phyloP scores from a whole-genome alignment of 176 grass and related monocot species.

The Avena eriantha region DNA sequence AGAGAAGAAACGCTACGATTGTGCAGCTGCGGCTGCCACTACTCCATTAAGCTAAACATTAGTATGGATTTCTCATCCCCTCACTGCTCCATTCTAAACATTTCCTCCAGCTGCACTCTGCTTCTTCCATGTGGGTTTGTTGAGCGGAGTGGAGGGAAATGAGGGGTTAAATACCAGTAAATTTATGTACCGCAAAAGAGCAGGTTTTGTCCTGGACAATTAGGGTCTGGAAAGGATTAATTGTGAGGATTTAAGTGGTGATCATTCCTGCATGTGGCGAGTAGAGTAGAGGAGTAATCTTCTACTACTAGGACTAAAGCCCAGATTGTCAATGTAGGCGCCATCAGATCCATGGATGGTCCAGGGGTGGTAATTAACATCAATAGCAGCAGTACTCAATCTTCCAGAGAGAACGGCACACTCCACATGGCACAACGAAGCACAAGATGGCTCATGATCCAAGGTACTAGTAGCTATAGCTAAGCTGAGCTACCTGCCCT shows the following conservation, averaged over 20 bases:
- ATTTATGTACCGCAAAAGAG: constrained; percentile 43
- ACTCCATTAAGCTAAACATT: neutral
- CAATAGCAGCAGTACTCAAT: neutral
- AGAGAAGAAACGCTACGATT: neutral
- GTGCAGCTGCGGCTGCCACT: neutral
- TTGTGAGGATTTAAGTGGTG: constrained; percentile 20
- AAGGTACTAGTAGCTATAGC: neutral
- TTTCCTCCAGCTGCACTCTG: too few species aligned
- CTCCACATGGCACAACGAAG: constrained; percentile 40
- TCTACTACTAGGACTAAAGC: neutral
- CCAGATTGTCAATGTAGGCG: constrained; percentile 18
- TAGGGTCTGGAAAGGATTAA: neutral
- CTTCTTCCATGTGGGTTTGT: constrained; percentile 9
- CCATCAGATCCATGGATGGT: neutral
- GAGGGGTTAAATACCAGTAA: constrained; percentile 11
- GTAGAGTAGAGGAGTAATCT: constrained; percentile 4
- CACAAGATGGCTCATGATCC: constrained; percentile 36
- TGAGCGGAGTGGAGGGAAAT: neutral
- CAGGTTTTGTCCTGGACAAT: neutral
- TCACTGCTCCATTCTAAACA: too few species aligned
- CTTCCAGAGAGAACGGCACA: constrained; percentile 28
- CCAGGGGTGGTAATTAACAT: neutral
- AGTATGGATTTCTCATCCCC: too few species aligned
- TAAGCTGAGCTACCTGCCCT: neutral
- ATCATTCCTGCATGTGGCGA: constrained; percentile 46